Conservation (phyloP, 1,284 basidiomycete species). For the Coriolopsis trogii region DNA sequence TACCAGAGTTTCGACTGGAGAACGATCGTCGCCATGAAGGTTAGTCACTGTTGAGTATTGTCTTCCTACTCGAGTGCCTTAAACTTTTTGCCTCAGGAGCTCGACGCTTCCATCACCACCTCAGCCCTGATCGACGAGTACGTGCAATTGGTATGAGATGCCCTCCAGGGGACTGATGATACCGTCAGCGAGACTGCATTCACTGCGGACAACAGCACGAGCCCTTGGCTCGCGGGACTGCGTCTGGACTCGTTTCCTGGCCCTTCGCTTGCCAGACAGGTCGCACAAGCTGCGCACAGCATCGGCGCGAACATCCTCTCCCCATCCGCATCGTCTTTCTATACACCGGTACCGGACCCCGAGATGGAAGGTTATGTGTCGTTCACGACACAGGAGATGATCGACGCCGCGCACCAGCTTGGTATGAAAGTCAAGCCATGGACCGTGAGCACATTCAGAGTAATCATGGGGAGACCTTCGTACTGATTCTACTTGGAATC, state of each 20-base stretch:
- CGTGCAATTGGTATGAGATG: conserved; percentile 40
- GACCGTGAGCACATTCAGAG: conserved; percentile 75
- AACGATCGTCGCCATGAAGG: conserved; percentile 69
- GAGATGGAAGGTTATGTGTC: conserved; percentile 48
- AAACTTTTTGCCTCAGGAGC: neutral
- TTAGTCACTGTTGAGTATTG: conserved; percentile 34
- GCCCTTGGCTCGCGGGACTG: conserved; percentile 67
- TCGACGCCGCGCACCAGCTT: conserved; percentile 63
- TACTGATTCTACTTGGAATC: no score
- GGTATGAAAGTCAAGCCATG: conserved; percentile 70
- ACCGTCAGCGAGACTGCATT: conserved; percentile 44
- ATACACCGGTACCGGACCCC: conserved; percentile 47
- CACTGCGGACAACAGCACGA: conserved; percentile 42
- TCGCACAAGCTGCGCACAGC: conserved; percentile 68
- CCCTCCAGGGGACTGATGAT: neutral
- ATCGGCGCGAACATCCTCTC: conserved; percentile 73
- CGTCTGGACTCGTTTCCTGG: conserved; percentile 60
- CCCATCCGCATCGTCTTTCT: conserved; percentile 50
- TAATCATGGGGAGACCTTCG: no score
- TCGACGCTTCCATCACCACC: conserved; percentile 51
- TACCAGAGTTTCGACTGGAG: conserved; percentile 82
- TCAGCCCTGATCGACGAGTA: conserved; percentile 69
- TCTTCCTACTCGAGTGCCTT: conserved; percentile 34
- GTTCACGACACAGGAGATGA: conserved; percentile 71
- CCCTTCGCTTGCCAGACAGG: conserved; percentile 49